Evolutionary conservation across 75 land plant species (phyloP).

Genomic region (Sequoia sempervirens): DNA sequence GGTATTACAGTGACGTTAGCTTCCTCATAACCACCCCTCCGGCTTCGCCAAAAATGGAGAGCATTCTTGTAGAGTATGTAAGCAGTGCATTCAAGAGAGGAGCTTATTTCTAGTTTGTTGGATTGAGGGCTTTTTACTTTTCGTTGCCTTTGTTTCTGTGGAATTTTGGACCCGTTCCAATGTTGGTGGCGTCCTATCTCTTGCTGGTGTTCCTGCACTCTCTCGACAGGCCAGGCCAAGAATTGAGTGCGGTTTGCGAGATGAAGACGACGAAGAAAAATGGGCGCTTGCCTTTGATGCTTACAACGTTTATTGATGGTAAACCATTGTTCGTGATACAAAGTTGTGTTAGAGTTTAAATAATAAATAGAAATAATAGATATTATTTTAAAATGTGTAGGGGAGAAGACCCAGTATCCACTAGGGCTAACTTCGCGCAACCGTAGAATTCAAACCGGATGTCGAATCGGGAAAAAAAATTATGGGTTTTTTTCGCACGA

Average conservation of each 20-base stretch:
- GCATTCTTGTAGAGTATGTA: neutral
- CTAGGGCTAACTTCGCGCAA: too few relatives aligned
- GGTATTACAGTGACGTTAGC: conserved; percentile 34
- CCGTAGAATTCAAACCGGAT: too few relatives aligned
- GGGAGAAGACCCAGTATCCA: too few relatives aligned
- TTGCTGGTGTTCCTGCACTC: neutral
- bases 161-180: neutral
- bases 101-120: neutral
- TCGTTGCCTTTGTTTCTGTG: neutral
- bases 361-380: too few relatives aligned
- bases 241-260: neutral
- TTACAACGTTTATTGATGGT: too few relatives aligned
- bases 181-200: neutral
- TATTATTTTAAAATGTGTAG: too few relatives aligned
- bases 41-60: neutral
- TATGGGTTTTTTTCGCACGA: too few relatives aligned
- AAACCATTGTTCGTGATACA: too few relatives aligned
- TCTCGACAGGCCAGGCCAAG: neutral
- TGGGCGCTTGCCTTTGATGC: too few relatives aligned
- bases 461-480: too few relatives aligned
- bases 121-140: neutral
- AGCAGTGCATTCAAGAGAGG: neutral
- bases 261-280: too few relatives aligned
- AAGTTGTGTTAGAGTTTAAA: too few relatives aligned
- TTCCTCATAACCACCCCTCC: conserved; percentile 21